phyloP scores from a whole-genome alignment of 1,284 basidiomycete genomes.

The Fomes fomentarius region DNA sequence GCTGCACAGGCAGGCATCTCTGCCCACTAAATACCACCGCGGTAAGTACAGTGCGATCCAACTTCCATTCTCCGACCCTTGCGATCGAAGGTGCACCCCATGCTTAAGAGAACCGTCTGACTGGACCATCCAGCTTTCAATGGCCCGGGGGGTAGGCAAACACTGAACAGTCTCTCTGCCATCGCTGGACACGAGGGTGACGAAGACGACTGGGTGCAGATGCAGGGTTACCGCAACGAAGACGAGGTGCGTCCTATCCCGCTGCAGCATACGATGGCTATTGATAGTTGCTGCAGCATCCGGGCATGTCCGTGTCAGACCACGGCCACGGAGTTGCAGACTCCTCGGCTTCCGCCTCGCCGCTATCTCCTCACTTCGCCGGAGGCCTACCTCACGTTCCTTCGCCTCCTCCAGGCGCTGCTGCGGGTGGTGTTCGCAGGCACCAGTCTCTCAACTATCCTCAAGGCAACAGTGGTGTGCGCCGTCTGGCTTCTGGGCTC shows the following conservation, averaged over 20 bases:
- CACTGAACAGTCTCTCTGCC: constrained; percentile 78
- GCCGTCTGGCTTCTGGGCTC: constrained; percentile 54
- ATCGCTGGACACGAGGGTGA: constrained; percentile 84
- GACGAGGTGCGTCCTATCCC: constrained; percentile 52
- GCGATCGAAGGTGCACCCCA: constrained; percentile 3
- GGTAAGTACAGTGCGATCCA: constrained; percentile 53
- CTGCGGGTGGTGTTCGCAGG: constrained; percentile 69
- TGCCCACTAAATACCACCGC: constrained; percentile 80
- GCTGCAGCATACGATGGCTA: neutral
- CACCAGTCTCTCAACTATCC: constrained; percentile 81
- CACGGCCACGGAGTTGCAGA: constrained; percentile 57
- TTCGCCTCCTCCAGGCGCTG: constrained; percentile 69
- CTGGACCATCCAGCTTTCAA: constrained; percentile 42
- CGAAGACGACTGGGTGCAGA: constrained; percentile 82
- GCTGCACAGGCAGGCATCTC: constrained; percentile 78
- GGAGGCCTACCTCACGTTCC: constrained; percentile 47
- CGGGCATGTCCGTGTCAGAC: constrained; percentile 37
- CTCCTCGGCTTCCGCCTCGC: constrained; percentile 51
- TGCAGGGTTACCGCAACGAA: constrained; percentile 58
- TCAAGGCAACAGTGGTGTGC: constrained; percentile 47
- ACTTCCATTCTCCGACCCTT: constrained; percentile 1
- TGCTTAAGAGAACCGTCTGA: constrained; percentile 9
- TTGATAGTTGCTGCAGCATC: constrained; percentile 12
- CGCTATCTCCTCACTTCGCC: constrained; percentile 63
- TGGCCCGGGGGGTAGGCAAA: constrained; percentile 52